Evolutionary conservation across 2,329 filamentous ascomycete genomes (phyloP).

Genomic region (Talaromyces amestolkiae): DNA sequence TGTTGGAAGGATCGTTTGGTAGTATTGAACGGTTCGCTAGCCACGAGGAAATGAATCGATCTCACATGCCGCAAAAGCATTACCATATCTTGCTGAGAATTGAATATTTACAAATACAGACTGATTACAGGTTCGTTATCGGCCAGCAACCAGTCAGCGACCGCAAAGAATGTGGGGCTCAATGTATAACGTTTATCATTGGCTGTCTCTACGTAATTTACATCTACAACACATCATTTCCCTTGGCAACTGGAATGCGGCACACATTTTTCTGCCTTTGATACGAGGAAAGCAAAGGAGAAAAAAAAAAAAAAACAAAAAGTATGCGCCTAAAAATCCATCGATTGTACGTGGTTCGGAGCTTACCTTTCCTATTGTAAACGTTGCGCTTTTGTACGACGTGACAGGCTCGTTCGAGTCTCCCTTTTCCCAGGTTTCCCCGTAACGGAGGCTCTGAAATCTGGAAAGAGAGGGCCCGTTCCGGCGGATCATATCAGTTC

Average conservation of each 20-base stretch:
- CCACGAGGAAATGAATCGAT: not conserved
- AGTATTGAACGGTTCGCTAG: not conserved
- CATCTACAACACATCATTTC: not conserved
- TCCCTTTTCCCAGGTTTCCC: not conserved
- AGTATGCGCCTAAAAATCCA: not conserved
- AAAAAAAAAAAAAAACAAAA: not conserved
- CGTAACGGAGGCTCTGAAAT: not conserved
- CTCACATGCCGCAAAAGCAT: not conserved
- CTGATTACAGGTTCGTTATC: not conserved
- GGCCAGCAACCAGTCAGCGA: not conserved
- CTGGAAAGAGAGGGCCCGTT: not conserved
- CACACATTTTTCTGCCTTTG: not conserved
- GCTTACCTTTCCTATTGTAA: not conserved
- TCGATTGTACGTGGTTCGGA: not conserved
- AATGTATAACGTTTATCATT: not conserved
- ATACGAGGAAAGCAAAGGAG: not conserved
- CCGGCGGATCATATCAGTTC: not conserved
- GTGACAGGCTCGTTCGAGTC: not conserved
- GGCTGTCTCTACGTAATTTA: not conserved
- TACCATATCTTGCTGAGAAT: not conserved
- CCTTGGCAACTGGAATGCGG: slow-evolving; percentile 9
- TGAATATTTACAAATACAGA: not conserved
- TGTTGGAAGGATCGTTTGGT: not conserved
- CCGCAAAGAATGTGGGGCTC: slow-evolving; percentile 5
- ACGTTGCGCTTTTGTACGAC: not conserved